A percentile compares a stretch with the other conserved stretches of the same genome.
These are phyloP conservation scores for Lachnellula willkommii DNA, from an alignment of 2,329 filamentous ascomycete species.

Conservation along the genomic window DNA sequence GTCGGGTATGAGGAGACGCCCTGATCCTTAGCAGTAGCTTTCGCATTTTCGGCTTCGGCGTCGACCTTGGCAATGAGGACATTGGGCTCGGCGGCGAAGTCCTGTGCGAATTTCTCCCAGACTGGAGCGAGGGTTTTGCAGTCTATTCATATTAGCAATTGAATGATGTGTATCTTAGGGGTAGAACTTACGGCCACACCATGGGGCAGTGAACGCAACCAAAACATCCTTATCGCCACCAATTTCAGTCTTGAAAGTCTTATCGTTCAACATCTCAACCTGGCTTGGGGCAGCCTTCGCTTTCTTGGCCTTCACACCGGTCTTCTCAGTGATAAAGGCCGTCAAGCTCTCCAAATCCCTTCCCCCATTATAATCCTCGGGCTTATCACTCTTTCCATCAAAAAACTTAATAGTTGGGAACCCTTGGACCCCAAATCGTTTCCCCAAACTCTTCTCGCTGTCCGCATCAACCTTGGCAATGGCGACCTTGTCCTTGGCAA, in stretches of 20 bases:
- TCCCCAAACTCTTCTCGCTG: conserved; percentile 75
- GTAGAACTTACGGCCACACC: conserved; percentile 77
- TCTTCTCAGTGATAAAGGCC: conserved; percentile 80
- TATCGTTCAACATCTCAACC: conserved; percentile 75
- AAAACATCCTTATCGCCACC: conserved; percentile 84
- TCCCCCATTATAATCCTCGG: conserved; percentile 78
- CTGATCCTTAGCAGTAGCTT: conserved; percentile 68
- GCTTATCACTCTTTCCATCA: conserved; percentile 85
- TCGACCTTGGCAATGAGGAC: conserved; percentile 94
- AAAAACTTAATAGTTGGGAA: conserved; percentile 99
- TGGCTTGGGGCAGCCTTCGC: conserved; percentile 67
- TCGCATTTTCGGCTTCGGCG: conserved; percentile 81
- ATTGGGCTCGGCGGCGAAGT: conserved; percentile 70
- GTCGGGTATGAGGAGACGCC: conserved; percentile 86
- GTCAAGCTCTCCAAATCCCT: conserved; percentile 82
- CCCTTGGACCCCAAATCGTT: conserved; percentile 82
- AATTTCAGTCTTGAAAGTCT: conserved; percentile 69
- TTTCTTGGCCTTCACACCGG: conserved; percentile 71
- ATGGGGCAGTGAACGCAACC: conserved; percentile 95
- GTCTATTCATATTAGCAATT: conserved; percentile 51
- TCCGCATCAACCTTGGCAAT: conserved; percentile 98
- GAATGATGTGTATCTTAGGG: not conserved
- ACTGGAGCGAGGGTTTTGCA: conserved; percentile 90
- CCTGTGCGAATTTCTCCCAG: conserved; percentile 81
- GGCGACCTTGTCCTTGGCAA: conserved; percentile 65